A percentile compares a stretch with the other conserved stretches of the same genome.
Conservation (phyloP, 805 yeast species). For the Blastobotrys mokoenaii region DNA sequence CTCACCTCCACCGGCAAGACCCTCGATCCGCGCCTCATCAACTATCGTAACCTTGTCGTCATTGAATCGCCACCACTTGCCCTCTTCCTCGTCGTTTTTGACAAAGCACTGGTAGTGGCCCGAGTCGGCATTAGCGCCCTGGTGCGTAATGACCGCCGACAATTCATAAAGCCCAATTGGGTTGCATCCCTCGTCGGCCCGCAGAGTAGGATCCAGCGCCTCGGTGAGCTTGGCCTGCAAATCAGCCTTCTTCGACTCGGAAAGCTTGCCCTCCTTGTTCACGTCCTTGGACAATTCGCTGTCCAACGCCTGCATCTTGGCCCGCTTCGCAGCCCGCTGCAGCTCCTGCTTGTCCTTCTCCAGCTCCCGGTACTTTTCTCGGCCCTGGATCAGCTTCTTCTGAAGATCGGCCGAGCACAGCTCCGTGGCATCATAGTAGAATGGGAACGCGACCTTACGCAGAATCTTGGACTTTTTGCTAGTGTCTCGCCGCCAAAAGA, state of each 20-base stretch:
- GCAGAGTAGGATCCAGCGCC: slow-evolving; percentile 34
- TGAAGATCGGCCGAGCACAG: slow-evolving; percentile 73
- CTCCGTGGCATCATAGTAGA: slow-evolving; percentile 71
- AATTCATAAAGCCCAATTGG: slow-evolving; percentile 84
- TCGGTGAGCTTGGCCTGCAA: slow-evolving; percentile 22
- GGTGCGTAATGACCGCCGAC: slow-evolving; percentile 79
- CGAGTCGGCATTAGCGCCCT: slow-evolving; percentile 91
- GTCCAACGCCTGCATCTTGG: slow-evolving; percentile 32
- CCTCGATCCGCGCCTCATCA: slow-evolving; percentile 73
- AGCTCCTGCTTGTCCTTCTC: slow-evolving; percentile 70
- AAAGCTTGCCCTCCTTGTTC: slow-evolving; percentile 26
- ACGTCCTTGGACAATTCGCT: slow-evolving; percentile 31
- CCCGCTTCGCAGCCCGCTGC: slow-evolving; percentile 62
- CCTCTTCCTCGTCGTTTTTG: slow-evolving; percentile 52
- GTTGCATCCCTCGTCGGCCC: slow-evolving; percentile 52
- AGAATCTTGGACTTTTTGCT: slow-evolving; percentile 86
- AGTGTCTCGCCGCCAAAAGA: slow-evolving; percentile 92
- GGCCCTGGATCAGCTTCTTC: slow-evolving; percentile 52
- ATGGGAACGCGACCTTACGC: slow-evolving; percentile 91
- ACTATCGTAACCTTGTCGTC: slow-evolving; percentile 81
- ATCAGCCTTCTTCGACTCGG: slow-evolving; percentile 18
- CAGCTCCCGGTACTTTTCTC: slow-evolving; percentile 70
- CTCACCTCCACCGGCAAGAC: slow-evolving; percentile 95
- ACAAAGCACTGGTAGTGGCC: slow-evolving; percentile 95
- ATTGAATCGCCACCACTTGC: slow-evolving; percentile 89